Base-by-base conservation (phyloP, 129 eudicot species). In the Escallonia rubra region DNA sequence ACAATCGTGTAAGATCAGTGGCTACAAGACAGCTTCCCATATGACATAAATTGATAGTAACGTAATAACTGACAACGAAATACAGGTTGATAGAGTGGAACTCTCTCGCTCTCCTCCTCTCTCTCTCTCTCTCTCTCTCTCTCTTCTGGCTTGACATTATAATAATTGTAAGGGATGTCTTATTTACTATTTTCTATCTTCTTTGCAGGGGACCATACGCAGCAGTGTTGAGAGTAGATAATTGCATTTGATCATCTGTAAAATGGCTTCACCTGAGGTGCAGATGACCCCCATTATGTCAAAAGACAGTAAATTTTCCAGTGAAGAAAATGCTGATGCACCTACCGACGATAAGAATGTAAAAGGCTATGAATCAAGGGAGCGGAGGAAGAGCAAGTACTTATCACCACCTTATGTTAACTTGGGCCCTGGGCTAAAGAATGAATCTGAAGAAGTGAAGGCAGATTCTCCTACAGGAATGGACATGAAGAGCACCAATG, bases 371-470 rank as follows among this genome's bases (percentile, higher is more conserved):
- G 85, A 75, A 63, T 72, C 79, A 3, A 77, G 91, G 68, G 91
- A 77, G 65, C 76, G 96, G 66, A 82, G 66, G 43, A 91, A 81
- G 79, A 91, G 96, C 85, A 88, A 79, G 70, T 86, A 70, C 72
- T 75, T 89, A 50, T 79, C 95, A 5, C 84, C 70, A 71, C 95
- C 96, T 8, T 84, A 76, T 55, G 70, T 80, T 9, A 68, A 81
- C 57, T 51, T 61, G 6, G 63, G 39, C 16, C 43, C 16, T 43
- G 69, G 53, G 5, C 42, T n/a, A 5, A 74, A 57, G 54, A 63
- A 50, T 15, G 74, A 23, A 56, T 5, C 76, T 9, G 82, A 70
- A 16, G 23, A 13, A 14, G 59, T n/a, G 23, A n/a, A 34, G 59
- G 10, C 50, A 46, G 10, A 46, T 5, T 6, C 50, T 6, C 50